Conservation (phyloP, 495 filamentous ascomycete species). For the Parathielavia hyrcaniae region DNA sequence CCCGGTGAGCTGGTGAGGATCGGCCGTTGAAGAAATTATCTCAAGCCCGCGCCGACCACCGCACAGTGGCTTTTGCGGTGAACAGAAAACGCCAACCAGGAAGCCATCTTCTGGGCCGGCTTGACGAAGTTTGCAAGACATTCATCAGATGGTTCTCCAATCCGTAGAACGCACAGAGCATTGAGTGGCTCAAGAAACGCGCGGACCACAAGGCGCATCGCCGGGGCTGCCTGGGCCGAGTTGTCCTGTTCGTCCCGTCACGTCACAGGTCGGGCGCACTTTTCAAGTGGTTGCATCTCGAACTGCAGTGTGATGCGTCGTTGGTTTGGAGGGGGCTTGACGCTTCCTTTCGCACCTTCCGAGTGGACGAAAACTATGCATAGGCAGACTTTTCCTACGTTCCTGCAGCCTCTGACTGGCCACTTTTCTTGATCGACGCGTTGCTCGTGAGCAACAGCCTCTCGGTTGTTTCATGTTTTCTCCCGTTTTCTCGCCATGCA, state of each 20-base stretch:
- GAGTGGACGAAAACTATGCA: conserved; percentile 18
- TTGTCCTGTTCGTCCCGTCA: not conserved
- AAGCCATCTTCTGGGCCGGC: not conserved
- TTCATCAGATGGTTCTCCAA: too few species aligned
- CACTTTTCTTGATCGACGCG: conserved; percentile 19
- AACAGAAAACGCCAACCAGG: not conserved
- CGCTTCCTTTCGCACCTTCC: conserved; percentile 16
- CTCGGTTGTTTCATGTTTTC: conserved; percentile 33
- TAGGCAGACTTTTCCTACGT: not conserved
- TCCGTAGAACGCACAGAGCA: not conserved
- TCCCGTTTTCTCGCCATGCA: conserved; percentile 17
- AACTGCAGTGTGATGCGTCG: too few species aligned
- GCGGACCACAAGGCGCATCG: conserved; percentile 5
- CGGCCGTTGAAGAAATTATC: not conserved
- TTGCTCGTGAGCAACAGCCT: conserved; percentile 10
- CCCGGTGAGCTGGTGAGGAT: conserved; percentile 14
- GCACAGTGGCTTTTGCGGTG: too few species aligned
- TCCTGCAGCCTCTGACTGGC: conserved; percentile 20
- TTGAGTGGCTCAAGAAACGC: not conserved
- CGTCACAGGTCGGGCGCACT: conserved; percentile 3
- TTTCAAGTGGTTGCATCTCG: conserved; percentile 30
- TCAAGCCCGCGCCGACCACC: not conserved
- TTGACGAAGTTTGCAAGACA: not conserved
- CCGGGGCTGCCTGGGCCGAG: not conserved
- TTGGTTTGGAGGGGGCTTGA: conserved; percentile 11